These are phyloP conservation scores for Guadua angustifolia DNA, from an alignment of 176 grass and related monocot species.

Conservation along the genomic window DNA sequence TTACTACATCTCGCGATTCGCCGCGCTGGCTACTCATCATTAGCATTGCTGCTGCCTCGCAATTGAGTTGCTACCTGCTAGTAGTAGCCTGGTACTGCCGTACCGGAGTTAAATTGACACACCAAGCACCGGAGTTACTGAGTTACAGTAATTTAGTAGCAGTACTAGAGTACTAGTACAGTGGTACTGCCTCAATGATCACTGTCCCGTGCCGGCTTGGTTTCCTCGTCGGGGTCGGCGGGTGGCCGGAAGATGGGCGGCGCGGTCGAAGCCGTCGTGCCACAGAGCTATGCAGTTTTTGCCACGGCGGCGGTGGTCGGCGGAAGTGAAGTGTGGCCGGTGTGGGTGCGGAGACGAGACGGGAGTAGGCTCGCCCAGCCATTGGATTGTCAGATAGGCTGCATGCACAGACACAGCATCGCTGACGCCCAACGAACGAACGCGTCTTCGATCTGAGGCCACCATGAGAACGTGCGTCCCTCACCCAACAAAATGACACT, in stretches of 20 bases:
- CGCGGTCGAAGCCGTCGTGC: background rate
- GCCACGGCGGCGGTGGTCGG: background rate
- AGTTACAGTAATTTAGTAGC: conserved; percentile 26
- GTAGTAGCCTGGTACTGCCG: background rate
- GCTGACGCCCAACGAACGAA: background rate
- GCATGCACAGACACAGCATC: background rate
- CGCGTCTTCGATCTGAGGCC: background rate
- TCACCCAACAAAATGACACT: background rate
- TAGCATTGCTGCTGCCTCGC: background rate
- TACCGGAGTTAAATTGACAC: background rate
- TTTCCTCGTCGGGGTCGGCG: background rate
- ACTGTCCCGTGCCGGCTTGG: conserved; percentile 22
- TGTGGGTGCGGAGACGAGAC: background rate
- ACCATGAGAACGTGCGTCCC: background rate
- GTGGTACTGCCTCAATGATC: conserved; percentile 35
- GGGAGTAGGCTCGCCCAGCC: background rate
- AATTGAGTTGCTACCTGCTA: background rate
- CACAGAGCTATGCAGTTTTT: background rate
- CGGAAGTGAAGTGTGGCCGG: background rate
- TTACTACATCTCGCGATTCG: background rate
- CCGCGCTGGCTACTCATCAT: background rate
- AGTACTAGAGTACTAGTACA: background rate
- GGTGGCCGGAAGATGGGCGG: background rate
- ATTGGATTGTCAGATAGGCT: background rate
- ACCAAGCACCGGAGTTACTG: conserved; percentile 6